phyloP scores from a whole-genome alignment of 495 filamentous ascomycete genomes.

The Trichoderma reesei region DNA sequence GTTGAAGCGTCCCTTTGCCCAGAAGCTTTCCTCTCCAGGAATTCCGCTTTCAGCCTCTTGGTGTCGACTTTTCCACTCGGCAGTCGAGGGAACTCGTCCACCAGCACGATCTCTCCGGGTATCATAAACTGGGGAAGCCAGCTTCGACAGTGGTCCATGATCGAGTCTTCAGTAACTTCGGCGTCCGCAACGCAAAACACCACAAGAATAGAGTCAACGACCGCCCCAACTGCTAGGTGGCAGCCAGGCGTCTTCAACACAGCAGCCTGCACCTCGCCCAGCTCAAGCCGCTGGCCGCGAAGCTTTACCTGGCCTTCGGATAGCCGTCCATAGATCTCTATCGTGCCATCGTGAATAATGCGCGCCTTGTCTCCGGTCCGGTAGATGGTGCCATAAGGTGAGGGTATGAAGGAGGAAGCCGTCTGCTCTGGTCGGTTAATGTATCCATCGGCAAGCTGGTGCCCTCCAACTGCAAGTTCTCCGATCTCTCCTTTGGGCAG shows the following conservation, averaged over 20 bases:
- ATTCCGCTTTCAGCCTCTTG: slow-evolving; percentile 50
- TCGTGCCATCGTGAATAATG: slow-evolving; percentile 52
- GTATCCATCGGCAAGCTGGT: slow-evolving; percentile 71
- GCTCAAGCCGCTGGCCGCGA: slow-evolving; percentile 70
- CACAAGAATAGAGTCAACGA: slow-evolving; percentile 52
- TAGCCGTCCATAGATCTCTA: slow-evolving; percentile 80
- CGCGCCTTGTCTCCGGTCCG: slow-evolving; percentile 78
- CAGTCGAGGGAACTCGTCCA: slow-evolving; percentile 54
- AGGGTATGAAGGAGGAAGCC: slow-evolving; percentile 51
- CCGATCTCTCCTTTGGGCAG: slow-evolving; percentile 60
- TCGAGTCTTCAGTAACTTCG: slow-evolving; percentile 17
- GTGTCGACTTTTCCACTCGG: slow-evolving; percentile 73
- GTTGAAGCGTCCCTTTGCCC: not conserved
- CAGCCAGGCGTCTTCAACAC: slow-evolving; percentile 44
- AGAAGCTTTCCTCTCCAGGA: not conserved
- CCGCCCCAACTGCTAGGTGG: slow-evolving; percentile 46
- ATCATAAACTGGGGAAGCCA: slow-evolving; percentile 77
- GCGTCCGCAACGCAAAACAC: slow-evolving; percentile 52
- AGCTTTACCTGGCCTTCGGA: slow-evolving; percentile 71
- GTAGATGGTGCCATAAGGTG: slow-evolving; percentile 55
- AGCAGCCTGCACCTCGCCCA: slow-evolving; percentile 72
- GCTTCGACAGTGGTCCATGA: slow-evolving; percentile 49
- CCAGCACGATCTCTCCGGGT: slow-evolving; percentile 54
- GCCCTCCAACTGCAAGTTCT: slow-evolving; percentile 74
- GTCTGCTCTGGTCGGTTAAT: slow-evolving; percentile 76